Percentiles rank a stretch among this genome's conserved stretches.
Evolutionary conservation across 2,329 filamentous ascomycete genomes (phyloP).

Genomic region (Phialemoniopsis sp.): DNA sequence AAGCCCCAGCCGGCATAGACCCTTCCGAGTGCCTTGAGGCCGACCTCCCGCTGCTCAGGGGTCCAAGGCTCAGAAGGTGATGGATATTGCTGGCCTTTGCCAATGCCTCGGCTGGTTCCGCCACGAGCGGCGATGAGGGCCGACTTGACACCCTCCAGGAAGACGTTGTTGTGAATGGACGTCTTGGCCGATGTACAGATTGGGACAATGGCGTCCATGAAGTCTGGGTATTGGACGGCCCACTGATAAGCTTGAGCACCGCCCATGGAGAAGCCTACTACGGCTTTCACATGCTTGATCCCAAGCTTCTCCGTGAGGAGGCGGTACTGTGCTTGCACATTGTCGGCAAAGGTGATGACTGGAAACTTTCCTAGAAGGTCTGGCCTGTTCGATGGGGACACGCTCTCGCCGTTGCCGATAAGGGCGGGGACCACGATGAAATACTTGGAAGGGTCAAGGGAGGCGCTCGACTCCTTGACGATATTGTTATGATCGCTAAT

Average conservation of each 20-base stretch:
- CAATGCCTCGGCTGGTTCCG: too few species aligned
- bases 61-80: too few species aligned
- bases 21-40: constrained; percentile 66
- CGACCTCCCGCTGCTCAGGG: too few species aligned
- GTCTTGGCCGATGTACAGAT: constrained; percentile 48
- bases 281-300: constrained; percentile 35
- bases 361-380: too few species aligned
- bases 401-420: constrained; percentile 49
- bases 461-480: too few species aligned
- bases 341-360: constrained; percentile 40
- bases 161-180: constrained; percentile 47
- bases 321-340: constrained; percentile 43
- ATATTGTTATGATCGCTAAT: too few species aligned
- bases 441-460: too few species aligned
- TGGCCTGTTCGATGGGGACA: constrained; percentile 44
- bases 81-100: too few species aligned
- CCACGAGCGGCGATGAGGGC: constrained; percentile 48
- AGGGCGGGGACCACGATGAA: constrained; percentile 47
- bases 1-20: constrained; percentile 83
- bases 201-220: constrained; percentile 38
- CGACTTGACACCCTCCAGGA: constrained; percentile 47
- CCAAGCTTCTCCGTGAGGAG: constrained; percentile 36
- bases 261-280: constrained; percentile 55
- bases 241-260: constrained; percentile 50
- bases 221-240: constrained; percentile 42